Evolutionary conservation across 306 rosid genomes (phyloP).

Genomic region (Cicer judaicum): DNA sequence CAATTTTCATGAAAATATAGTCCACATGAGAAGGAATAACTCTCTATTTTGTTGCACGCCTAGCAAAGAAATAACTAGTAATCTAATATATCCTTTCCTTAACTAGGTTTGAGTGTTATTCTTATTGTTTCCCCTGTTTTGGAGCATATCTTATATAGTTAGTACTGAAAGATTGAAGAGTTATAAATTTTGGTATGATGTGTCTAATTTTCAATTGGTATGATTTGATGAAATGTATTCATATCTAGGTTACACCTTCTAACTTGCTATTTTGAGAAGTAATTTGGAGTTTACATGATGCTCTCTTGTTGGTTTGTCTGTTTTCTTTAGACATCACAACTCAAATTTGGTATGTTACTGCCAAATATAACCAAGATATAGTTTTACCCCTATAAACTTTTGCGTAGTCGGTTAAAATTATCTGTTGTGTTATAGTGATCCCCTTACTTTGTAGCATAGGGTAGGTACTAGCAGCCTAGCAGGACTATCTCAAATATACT

Average conservation of each 20-base stretch:
- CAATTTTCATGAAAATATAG: background rate
- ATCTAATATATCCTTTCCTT: background rate
- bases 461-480: slow-evolving; percentile 12
- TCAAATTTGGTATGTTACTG: slow-evolving; percentile 10
- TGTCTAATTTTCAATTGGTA: slow-evolving; percentile 25
- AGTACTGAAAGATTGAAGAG: slow-evolving; percentile 1
- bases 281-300: background rate
- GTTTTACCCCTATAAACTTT: slow-evolving; percentile 13
- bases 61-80: background rate
- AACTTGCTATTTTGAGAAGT: slow-evolving; percentile 31
- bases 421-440: background rate
- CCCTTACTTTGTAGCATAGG: background rate
- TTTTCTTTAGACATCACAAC: slow-evolving; percentile 22
- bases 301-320: slow-evolving; percentile 19
- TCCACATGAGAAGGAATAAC: slow-evolving; percentile 18
- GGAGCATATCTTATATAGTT: slow-evolving; percentile 12
- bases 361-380: background rate
- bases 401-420: slow-evolving; percentile 6
- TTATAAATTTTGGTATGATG: background rate
- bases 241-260: slow-evolving; percentile 13
- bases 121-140: slow-evolving; percentile 7
- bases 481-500: slow-evolving; percentile 36
- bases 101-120: slow-evolving; percentile 16
- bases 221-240: background rate
- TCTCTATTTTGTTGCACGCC: slow-evolving; percentile 4